Base-by-base conservation (phyloP, 306 rosid species). In the Vigna mungo region DNA sequence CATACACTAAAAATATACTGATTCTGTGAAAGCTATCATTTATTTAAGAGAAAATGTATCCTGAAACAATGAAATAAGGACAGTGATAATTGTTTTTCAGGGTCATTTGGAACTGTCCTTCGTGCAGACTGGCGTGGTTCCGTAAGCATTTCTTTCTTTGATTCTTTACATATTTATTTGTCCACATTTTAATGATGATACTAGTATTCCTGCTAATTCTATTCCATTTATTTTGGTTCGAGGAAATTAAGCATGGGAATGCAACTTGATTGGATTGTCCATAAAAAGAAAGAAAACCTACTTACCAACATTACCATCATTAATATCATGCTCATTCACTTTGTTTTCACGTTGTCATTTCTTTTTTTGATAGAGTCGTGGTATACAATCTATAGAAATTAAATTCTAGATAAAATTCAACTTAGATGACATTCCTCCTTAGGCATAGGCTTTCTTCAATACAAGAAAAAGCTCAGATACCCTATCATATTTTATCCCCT, bases 51-150 rank as follows among this genome's bases (percentile, higher is more conserved):
- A 69, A 54, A 30, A 48, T 59, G 44, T 59, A 61, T 54, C 47
- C n/a, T 48, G 54, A 68, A 77, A 76, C 51, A 72, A 65, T 73
- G 77, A 54, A 30, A 65, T 41, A 43, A 60, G 59, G 25, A 56
- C 61, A 54, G 44, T 44, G 21, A 51, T 78, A 68, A 27, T 82
- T 77, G 80, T 78, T 84, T 90, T 88, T 79, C 95, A 94, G 98
- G 97, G 74, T 94, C 98, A 46, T 92, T 92, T 80, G 97, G 98
- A 84, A 90, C 93, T 59, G 98, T 94, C 71, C 91, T 88, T 79
- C 93, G 85, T 30, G 98, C 98, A 10, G 97, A 92, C 74, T 94
- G 98, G 98, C 93, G 86, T 83, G 97, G 97, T 79, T 94, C 90
- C 8, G 98, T 94, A 91, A 90, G 95, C 78, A 76, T 79, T 61